Percentiles rank a stretch among this genome's conserved stretches.
Evolutionary conservation across 192 early-diverging fungal species (phyloP).

Genomic region (Coemansia sp.): DNA sequence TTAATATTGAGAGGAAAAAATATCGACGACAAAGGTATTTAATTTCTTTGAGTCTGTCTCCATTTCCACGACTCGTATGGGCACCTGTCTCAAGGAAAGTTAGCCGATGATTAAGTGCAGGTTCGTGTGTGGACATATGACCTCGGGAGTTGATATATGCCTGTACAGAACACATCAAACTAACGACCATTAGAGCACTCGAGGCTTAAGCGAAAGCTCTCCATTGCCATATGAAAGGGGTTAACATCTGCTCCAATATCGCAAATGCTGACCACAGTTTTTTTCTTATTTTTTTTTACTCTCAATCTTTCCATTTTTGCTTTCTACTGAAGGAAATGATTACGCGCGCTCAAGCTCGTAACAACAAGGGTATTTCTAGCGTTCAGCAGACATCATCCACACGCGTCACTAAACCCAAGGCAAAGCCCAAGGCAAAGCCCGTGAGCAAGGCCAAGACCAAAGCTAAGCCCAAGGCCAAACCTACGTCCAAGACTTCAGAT

Average conservation of each 20-base stretch:
- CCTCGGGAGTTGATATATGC: not conserved
- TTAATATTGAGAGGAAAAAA: not conserved
- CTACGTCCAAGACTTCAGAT: not conserved
- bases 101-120: not conserved
- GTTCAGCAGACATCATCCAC: not conserved
- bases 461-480: not conserved
- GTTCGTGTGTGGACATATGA: not conserved
- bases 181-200: not conserved
- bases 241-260: not conserved
- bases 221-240: not conserved
- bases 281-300: not conserved
- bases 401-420: not conserved
- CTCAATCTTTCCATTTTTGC: not conserved
- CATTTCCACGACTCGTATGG: not conserved
- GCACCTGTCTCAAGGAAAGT: not conserved
- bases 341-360: not conserved
- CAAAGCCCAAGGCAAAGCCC: not conserved
- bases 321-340: not conserved
- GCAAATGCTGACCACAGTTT: not conserved
- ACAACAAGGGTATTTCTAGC: not conserved
- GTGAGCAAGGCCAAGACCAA: not conserved
- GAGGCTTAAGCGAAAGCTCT: not conserved
- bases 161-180: not conserved
- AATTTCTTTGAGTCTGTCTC: not conserved
- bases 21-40: not conserved